Base-by-base conservation (phyloP, 2,329 filamentous ascomycete species). In the Chrysosporium keratinophilum region DNA sequence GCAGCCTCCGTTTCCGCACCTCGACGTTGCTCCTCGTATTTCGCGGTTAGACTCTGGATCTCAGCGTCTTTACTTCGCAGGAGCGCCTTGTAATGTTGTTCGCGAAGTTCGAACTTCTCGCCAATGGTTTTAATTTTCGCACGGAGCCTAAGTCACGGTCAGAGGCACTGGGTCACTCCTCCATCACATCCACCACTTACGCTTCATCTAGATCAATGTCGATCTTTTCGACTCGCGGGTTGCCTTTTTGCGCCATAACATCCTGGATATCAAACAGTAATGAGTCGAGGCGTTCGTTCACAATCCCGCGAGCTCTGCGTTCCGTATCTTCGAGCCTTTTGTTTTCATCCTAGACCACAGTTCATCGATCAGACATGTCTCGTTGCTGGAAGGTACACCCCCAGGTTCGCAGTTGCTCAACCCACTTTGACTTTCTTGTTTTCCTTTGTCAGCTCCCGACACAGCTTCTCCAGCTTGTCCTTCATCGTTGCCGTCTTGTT, bases 351-450 rank as follows among this genome's bases (percentile, higher is more conserved):
- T 88, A 67, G 58, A 54, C 52, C 51, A 54, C 33, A 45, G 20
- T 14, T 37, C 46, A 55, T 41, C 43, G 52, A 55, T 57, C 53
- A 57, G 55, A 55, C 46, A 55, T 50, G 20, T 40, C 37, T n/a
- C 52, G 43, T 14, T 50, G 31, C 14, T 33, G 42, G 33, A 42
- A 46, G 33, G 20, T 28, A 20, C n/a, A 40, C 19, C 42, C 45
- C 31, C 48, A 43, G 45, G 43, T 42, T 39, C 51, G 51, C 23
- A 54, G 12, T 43, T 49, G 51, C 48, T 42, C 23, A 52, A 67
- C 74, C 62, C 71, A 93, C 88, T 84, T 97, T 97, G 60, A 98
- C 82, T 73, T 95, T 94, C 72, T 97, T 97, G 70, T 98, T 98
- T 66, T 98, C 93, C 63, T 91, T 87, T 57, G 94, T 93, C 53